phyloP scores from a whole-genome alignment of 345 rosid species.

The Litchi chinensis region DNA sequence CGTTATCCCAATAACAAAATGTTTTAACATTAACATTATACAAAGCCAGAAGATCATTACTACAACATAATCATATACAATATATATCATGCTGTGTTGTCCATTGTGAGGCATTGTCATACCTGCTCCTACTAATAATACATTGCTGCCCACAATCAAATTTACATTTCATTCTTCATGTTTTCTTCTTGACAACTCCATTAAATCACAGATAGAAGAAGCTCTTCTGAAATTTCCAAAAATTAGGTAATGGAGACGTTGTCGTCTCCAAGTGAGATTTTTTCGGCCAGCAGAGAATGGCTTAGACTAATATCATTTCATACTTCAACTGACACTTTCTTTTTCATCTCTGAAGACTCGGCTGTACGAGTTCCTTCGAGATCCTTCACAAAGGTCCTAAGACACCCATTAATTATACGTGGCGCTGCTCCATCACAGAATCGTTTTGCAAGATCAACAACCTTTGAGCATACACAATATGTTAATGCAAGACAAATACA shows the following conservation, averaged over 20 bases:
- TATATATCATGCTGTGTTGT: constrained; percentile 5
- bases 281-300: not conserved
- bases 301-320: constrained; percentile 6
- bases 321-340: constrained; percentile 26
- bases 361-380: constrained; percentile 28
- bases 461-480: constrained; percentile 43
- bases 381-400: constrained; percentile 80
- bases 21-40: not conserved
- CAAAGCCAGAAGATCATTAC: not conserved
- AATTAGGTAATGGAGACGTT: not conserved
- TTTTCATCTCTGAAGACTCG: constrained; percentile 36
- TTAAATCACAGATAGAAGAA: not conserved
- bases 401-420: constrained; percentile 89
- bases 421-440: constrained; percentile 97
- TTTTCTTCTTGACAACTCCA: not conserved
- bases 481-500: not conserved
- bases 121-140: not conserved
- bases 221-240: not conserved
- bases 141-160: not conserved
- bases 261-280: not conserved
- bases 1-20: not conserved
- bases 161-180: not conserved
- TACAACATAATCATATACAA: constrained; percentile 26
- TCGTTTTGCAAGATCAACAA: constrained; percentile 95
- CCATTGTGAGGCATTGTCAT: not conserved